phyloP scores from a whole-genome alignment of 306 rosid species.

The Quercus rubra region DNA sequence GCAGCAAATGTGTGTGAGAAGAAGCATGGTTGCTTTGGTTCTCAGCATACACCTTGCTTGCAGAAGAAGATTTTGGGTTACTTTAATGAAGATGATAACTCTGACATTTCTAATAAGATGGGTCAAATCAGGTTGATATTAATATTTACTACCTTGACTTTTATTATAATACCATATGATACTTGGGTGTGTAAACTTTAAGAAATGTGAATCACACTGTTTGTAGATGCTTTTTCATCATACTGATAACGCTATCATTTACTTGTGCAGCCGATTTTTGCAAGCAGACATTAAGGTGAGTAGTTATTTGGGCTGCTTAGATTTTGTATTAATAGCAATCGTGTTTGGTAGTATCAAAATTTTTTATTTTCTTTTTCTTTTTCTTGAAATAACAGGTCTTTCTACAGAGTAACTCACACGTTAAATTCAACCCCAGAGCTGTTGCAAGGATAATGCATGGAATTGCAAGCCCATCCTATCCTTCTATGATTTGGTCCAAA shows the following conservation, averaged over 20 bases:
- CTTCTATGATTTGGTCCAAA: slow-evolving; percentile 74
- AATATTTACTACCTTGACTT: slow-evolving; percentile 6
- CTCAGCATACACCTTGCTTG: slow-evolving; percentile 74
- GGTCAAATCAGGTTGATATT: slow-evolving; percentile 68
- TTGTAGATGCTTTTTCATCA: slow-evolving; percentile 8
- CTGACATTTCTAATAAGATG: slow-evolving; percentile 51
- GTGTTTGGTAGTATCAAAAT: slow-evolving; percentile 15
- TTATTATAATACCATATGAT: slow-evolving; percentile 3
- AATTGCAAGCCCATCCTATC: slow-evolving; percentile 89
- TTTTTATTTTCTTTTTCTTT: slow-evolving; percentile 23
- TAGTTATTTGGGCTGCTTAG: slow-evolving; percentile 6
- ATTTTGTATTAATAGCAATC: slow-evolving; percentile 18
- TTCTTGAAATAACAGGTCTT: slow-evolving; percentile 59
- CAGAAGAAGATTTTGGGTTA: slow-evolving; percentile 67
- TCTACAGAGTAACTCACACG: slow-evolving; percentile 77
- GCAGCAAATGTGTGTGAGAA: slow-evolving; percentile 62
- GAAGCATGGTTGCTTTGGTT: slow-evolving; percentile 54
- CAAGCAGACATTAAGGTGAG: slow-evolving; percentile 90
- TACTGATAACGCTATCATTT: slow-evolving; percentile 40
- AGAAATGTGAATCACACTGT: background rate
- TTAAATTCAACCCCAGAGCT: slow-evolving; percentile 88
- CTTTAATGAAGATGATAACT: slow-evolving; percentile 55
- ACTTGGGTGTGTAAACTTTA: background rate
- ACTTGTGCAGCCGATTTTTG: slow-evolving; percentile 78
- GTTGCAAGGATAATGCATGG: slow-evolving; percentile 94